Evolutionary conservation across 2,329 filamentous ascomycete species (phyloP), one percentile per base, ranked within the genome.

Genomic region (Apiospora marii): DNA sequence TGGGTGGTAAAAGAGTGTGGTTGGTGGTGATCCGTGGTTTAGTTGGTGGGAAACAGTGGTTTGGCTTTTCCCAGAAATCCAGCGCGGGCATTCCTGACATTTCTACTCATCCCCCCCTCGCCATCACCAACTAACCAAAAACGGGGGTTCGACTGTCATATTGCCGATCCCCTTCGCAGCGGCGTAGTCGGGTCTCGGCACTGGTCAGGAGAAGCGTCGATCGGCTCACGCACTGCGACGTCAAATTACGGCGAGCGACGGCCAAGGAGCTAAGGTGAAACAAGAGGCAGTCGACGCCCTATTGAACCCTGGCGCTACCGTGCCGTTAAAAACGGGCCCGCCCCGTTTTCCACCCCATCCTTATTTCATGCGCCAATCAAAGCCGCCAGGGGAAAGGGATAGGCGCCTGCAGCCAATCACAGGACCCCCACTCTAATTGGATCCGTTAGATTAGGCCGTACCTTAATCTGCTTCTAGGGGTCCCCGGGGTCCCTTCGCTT

Each of bases 1-100:
- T 61, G 30, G 51, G 51, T 58, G 53, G 53, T 37, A 61, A 61
- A 61, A 61, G 53, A 61, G 53, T 61, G 53, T 61, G 46, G 19
- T 49, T 49, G 44, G 44, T n/a, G 16, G 16, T 61, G 53, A 30
- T 61, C 53, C 53, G 34, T 37, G 30, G 16, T 8, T 22, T 30
- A 37, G 30, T 16, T 37, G 22, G 43, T 67, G 24, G 14, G 6
- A 30, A 53, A 27, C 27, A 37, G 43, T 41, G 37, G n/a, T 61
- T 61, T 67, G 53, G 16, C 8, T 22, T 22, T 30, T 30, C 27
- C 22, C 16, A 37, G 37, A 37, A 37, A 4, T 19, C 19, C 7
- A 22, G 6, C 30, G 53, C 34, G 53, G 30, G 22, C 53, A 37
- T 61, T 61, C 30, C 16, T 6, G 53, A 37, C 53, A 61, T 61